Conservation (phyloP, 371 early-diverging fungal species). For the Dinochytrium kinnereticum region DNA sequence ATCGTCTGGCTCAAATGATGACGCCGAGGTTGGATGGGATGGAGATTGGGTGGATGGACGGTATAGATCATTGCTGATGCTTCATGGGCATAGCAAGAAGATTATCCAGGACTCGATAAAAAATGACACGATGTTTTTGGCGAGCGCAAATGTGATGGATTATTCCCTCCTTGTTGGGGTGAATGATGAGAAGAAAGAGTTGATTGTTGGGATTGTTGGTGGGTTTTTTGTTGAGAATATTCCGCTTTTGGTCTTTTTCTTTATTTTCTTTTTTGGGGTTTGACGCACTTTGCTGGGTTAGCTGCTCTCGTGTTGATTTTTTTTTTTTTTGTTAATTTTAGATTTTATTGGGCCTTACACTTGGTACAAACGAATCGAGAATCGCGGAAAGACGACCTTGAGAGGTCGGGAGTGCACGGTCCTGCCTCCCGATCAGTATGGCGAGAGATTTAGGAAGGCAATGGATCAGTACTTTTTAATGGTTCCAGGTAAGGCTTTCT, state of each 20-base stretch:
- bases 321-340: constrained; percentile 19
- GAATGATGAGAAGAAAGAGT: constrained; percentile 77
- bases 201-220: constrained; percentile 93
- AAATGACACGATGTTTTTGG: constrained; percentile 90
- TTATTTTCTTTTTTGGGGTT: constrained; percentile 3
- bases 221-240: constrained; percentile 33
- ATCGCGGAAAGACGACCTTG: constrained; percentile 93
- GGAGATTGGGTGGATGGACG: constrained; percentile 28
- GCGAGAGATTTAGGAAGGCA: constrained; percentile 87
- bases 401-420: constrained; percentile 87
- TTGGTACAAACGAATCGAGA: constrained; percentile 95
- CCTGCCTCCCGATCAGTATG: constrained; percentile 91
- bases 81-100: constrained; percentile 85
- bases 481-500: constrained; percentile 19
- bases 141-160: constrained; percentile 91
- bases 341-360: constrained; percentile 96
- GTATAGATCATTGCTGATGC: constrained; percentile 79
- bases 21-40: constrained; percentile 23
- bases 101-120: constrained; percentile 77
- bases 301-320: constrained; percentile 14
- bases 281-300: no score
- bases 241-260: neutral
- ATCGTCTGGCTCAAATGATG: neutral
- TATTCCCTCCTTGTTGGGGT: constrained; percentile 93
- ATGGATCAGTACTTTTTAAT: constrained; percentile 62